A percentile compares a stretch with the other conserved stretches of the same genome.
Evolutionary conservation across 2,329 filamentous ascomycete species (phyloP).

Genomic region (Pezicula rhizophila): DNA sequence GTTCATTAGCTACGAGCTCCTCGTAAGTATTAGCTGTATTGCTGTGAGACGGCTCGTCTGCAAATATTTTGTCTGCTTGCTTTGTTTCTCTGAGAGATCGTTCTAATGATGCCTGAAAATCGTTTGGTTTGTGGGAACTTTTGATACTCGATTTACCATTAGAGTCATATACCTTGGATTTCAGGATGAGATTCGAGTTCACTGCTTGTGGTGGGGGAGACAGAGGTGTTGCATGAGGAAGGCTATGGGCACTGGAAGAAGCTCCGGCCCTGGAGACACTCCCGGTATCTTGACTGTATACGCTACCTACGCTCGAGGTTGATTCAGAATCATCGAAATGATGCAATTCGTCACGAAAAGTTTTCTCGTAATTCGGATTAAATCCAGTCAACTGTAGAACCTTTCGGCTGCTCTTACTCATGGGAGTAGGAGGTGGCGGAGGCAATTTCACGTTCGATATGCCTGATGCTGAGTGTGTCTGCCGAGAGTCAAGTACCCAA

Average conservation of each 20-base stretch:
- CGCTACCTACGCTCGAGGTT: constrained; percentile 8
- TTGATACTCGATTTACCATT: not conserved
- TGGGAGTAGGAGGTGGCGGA: constrained; percentile 1
- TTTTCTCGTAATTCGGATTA: constrained; percentile 10
- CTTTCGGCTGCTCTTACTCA: constrained; percentile 14
- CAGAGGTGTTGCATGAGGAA: not conserved
- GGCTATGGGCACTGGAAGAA: too few species aligned
- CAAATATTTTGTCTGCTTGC: not conserved
- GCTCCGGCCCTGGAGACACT: not conserved
- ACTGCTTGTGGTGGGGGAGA: not conserved
- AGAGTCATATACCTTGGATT: not conserved
- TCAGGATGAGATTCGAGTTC: not conserved
- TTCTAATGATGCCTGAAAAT: not conserved
- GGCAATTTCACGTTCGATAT: not conserved
- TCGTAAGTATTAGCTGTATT: not conserved
- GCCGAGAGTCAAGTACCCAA: not conserved
- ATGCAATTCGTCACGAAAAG: constrained; percentile 5
- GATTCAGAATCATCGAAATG: constrained; percentile 4
- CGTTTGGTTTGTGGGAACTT: not conserved
- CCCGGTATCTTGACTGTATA: constrained; percentile 10
- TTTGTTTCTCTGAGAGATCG: not conserved
- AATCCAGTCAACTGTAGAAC: constrained; percentile 16
- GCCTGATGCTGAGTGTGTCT: not conserved
- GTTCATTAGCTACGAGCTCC: constrained; percentile 6
- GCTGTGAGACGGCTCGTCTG: not conserved